These are phyloP conservation scores for Stenogyne calaminthoides DNA, from an alignment of 305 asterid genomes.

Conservation along the genomic window DNA sequence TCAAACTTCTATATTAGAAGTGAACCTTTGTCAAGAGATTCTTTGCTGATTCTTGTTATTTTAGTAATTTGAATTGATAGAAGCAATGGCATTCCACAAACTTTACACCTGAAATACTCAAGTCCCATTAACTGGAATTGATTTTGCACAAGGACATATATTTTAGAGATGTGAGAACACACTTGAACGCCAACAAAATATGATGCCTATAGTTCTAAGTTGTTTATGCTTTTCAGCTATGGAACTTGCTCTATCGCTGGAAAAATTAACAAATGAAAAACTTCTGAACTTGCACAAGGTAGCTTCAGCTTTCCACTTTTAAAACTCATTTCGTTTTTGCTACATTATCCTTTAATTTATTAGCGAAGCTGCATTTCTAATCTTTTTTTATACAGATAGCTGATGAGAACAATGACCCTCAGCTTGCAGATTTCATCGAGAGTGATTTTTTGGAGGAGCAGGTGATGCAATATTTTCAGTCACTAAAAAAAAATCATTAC, in stretches of 20 bases:
- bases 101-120: not conserved
- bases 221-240: conserved; percentile 23
- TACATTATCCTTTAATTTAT: not conserved
- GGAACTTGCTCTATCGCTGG: conserved; percentile 32
- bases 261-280: conserved; percentile 31
- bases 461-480: conserved; percentile 9
- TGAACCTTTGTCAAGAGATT: not conserved
- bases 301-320: not conserved
- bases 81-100: not conserved
- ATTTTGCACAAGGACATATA: not conserved
- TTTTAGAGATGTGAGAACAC: not conserved
- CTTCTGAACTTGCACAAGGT: conserved; percentile 34
- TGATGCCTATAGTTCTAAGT: conserved; percentile 5
- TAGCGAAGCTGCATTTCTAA: not conserved
- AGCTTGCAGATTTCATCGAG: conserved; percentile 33
- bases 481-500: not conserved
- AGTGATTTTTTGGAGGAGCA: conserved; percentile 29
- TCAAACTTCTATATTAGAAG: not conserved
- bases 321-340: not conserved
- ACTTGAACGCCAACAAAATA: not conserved
- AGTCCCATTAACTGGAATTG: not conserved
- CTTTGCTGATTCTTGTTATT: not conserved
- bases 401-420: conserved; percentile 29
- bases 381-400: conserved; percentile 19
- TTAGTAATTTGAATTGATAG: not conserved